Evolutionary conservation across 2,329 filamentous ascomycete genomes (phyloP).

Genomic region (Epichloe baconii): DNA sequence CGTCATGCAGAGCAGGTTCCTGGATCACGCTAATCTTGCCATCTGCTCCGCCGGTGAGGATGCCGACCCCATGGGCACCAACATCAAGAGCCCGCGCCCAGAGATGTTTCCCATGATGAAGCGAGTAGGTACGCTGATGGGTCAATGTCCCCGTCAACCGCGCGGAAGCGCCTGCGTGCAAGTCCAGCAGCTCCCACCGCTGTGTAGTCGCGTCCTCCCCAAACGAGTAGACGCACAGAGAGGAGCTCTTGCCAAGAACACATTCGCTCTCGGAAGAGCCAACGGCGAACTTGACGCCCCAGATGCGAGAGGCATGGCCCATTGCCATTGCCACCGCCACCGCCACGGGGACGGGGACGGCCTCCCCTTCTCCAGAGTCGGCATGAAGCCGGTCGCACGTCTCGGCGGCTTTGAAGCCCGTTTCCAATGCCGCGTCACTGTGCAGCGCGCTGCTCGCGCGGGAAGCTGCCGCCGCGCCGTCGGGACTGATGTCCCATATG

Average conservation of each 20-base stretch:
- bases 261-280: neutral
- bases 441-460: neutral
- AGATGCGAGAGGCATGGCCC: conserved; percentile 83
- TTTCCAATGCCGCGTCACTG: conserved; percentile 26
- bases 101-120: conserved; percentile 79
- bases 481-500: conserved; percentile 69
- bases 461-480: neutral
- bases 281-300: conserved; percentile 60
- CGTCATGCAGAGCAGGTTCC: conserved; percentile 6
- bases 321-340: conserved; percentile 67
- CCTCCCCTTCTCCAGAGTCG: conserved; percentile 6
- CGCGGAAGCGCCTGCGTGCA: neutral
- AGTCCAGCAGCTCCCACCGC: conserved; percentile 41
- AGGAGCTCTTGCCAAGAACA: conserved; percentile 5
- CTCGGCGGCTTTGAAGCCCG: conserved; percentile 41
- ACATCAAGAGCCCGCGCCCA: conserved; percentile 53
- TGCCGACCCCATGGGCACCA: conserved; percentile 20
- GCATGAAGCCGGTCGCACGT: conserved; percentile 11
- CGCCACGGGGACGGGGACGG: conserved; percentile 31
- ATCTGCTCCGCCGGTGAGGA: conserved; percentile 78
- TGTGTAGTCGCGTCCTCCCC: conserved; percentile 75
- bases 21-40: conserved; percentile 46
- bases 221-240: conserved; percentile 50
- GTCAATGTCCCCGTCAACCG: conserved; percentile 24
- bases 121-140: conserved; percentile 42